A percentile compares a stretch with the other conserved stretches of the same genome.
These are phyloP conservation scores for Saururus chinensis DNA, from an alignment of 164 flowering plant species.

Conservation along the genomic window DNA sequence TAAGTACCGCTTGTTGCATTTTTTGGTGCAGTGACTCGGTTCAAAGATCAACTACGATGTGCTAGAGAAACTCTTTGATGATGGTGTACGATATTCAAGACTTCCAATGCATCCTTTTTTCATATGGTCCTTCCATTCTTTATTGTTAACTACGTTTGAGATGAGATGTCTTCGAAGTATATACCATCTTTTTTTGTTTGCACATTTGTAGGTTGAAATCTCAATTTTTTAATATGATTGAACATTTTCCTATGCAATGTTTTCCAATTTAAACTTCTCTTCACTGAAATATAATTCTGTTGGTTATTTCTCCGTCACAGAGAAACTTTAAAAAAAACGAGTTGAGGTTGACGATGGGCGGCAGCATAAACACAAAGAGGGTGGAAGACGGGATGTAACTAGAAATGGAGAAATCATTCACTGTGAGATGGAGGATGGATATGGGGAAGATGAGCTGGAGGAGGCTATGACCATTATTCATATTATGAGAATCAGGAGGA, in stretches of 20 bases:
- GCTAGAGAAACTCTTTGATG: constrained; percentile 45
- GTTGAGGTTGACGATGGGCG: constrained; percentile 3
- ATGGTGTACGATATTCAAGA: constrained; percentile 3
- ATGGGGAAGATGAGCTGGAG: constrained; percentile 12
- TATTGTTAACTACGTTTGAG: no score
- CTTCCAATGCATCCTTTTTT: neutral
- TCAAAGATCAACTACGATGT: constrained; percentile 59
- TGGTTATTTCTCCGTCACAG: neutral
- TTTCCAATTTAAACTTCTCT: neutral
- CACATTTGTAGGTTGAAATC: neutral
- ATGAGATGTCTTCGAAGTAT: neutral
- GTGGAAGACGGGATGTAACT: neutral
- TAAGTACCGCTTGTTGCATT: no score
- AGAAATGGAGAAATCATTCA: constrained; percentile 3
- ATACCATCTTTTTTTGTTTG: neutral
- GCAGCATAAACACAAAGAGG: neutral
- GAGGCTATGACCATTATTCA: constrained; percentile 1
- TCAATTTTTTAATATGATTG: neutral
- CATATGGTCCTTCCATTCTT: neutral
- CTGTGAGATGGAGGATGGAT: constrained; percentile 7
- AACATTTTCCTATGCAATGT: neutral
- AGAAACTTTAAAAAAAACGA: constrained; percentile 14
- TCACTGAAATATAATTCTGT: neutral
- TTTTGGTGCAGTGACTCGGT: constrained; percentile 41
- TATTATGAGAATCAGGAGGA: constrained; percentile 14